Base-by-base conservation (phyloP, 768 basidiomycete genomes). In the Podaxis mareebaensis region DNA sequence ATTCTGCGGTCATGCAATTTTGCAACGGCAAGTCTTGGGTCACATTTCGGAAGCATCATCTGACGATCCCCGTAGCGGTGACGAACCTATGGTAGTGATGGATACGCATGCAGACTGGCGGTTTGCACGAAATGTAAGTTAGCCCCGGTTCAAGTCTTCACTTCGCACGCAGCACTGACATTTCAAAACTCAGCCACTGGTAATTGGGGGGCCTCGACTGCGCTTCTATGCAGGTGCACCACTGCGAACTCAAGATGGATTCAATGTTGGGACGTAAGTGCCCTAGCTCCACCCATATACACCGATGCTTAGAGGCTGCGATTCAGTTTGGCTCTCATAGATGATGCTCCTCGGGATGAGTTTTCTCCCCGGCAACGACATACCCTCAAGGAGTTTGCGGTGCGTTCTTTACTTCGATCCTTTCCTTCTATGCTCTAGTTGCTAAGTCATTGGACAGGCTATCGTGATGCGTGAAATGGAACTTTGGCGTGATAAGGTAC, bases 391-490 rank as follows among this genome's bases (percentile, higher is more conserved):
- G 96, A 97, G 74, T 97, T 97, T 70, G 95, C 96, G 61, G 80
- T 80, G 54, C 46, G 79, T 72, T 44, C 70, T 30, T 60, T 38
- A 20, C 5, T 17, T 26, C 26, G 15, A 3, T n/a, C 40, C 10
- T 57, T 61, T 59, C 4, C 42, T 13, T 11, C 20, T 53, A 5
- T 20, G 28, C 3, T 15, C 54, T 44, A 15, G 46, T 56, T n/a
- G 28, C 26, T 61, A 28, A 39, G n/a, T 54, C 52, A 58, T 81
- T 81, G 5, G 17, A 24, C 61, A 81, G 80, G 93, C 92, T 2
- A 89, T 98, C 61, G 89, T 90, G 17, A 93, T 97, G 90, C 86
- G 96, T 39, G 96, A 98, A 74, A 87, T 98, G 88, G 96, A 97
- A 72, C 78, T 97, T 2, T 97, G 95, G 95, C 80, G 90, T 64